Evolutionary conservation across 352 stramenopile species (phyloP).

Genomic region (Globisporangium perplexum): DNA sequence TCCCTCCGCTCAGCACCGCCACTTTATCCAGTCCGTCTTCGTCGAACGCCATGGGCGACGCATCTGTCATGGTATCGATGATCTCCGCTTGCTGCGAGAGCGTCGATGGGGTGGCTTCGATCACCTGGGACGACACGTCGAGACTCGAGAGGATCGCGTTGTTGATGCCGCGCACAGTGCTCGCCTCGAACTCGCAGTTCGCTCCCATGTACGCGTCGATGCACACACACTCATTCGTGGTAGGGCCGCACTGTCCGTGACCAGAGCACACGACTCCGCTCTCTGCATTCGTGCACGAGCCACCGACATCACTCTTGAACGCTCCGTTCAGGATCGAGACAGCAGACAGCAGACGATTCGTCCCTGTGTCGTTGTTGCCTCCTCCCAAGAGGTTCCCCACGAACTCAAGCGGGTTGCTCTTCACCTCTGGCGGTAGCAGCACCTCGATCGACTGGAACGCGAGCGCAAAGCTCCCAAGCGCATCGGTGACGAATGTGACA

Average conservation of each 20-base stretch:
- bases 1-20: conserved; percentile 28
- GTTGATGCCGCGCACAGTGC: conserved; percentile 30
- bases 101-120: conserved; percentile 35
- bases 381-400: conserved; percentile 27
- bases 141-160: conserved; percentile 40
- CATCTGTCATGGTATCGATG: conserved; percentile 34
- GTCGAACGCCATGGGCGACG: conserved; percentile 29
- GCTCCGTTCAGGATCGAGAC: conserved; percentile 42
- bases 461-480: conserved; percentile 29
- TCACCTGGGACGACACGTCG: conserved; percentile 10
- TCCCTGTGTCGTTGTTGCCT: conserved; percentile 5
- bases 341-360: conserved; percentile 33
- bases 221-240: conserved; percentile 26
- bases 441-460: conserved; percentile 34
- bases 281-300: conserved; percentile 6
- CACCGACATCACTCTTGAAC: conserved; percentile 6
- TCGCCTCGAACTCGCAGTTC: conserved; percentile 32
- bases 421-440: conserved; percentile 25
- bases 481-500: conserved; percentile 51
- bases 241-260: conserved; percentile 24
- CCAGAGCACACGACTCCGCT: conserved; percentile 19
- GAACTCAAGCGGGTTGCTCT: conserved; percentile 30
- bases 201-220: conserved; percentile 32
- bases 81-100: conserved; percentile 54
- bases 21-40: conserved; percentile 24